These are phyloP conservation scores for Fragaria iinumae DNA, from an alignment of 306 rosid species.

Conservation along the genomic window DNA sequence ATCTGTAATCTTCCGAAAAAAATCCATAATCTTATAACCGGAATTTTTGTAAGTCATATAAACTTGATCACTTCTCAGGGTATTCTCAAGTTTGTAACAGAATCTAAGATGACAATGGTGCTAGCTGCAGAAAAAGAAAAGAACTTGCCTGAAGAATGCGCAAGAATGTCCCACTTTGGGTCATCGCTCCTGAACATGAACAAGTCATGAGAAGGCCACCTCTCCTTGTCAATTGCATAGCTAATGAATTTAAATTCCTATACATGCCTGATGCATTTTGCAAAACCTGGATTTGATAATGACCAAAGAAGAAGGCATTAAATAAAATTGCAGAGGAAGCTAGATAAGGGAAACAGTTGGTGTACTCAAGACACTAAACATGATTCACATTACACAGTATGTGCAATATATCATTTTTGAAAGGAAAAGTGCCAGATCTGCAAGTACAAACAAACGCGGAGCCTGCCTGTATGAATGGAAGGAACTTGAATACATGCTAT, in stretches of 20 bases:
- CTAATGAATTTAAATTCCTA: conserved; percentile 75
- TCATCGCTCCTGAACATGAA: conserved; percentile 92
- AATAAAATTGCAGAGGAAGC: conserved; percentile 13
- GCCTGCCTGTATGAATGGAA: not conserved
- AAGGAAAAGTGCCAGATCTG: not conserved
- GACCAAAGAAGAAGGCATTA: conserved; percentile 8
- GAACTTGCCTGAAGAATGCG: conserved; percentile 72
- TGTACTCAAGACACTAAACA: not conserved
- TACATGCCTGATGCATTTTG: conserved; percentile 88
- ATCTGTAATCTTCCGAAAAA: not conserved
- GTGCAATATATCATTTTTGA: not conserved
- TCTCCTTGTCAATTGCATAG: conserved; percentile 78
- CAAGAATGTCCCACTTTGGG: conserved; percentile 77
- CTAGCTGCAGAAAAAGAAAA: not conserved
- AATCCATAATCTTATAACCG: not conserved
- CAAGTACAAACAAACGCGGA: not conserved
- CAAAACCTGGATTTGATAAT: conserved; percentile 51
- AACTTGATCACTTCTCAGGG: not conserved
- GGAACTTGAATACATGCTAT: not conserved
- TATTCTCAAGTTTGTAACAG: not conserved
- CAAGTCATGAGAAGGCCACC: conserved; percentile 96
- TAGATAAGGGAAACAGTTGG: not conserved
- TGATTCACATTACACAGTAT: not conserved
- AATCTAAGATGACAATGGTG: not conserved
- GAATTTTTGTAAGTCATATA: not conserved